phyloP scores from a whole-genome alignment of 2,329 filamentous ascomycete genomes.

The Pseudocercospora crystallina region DNA sequence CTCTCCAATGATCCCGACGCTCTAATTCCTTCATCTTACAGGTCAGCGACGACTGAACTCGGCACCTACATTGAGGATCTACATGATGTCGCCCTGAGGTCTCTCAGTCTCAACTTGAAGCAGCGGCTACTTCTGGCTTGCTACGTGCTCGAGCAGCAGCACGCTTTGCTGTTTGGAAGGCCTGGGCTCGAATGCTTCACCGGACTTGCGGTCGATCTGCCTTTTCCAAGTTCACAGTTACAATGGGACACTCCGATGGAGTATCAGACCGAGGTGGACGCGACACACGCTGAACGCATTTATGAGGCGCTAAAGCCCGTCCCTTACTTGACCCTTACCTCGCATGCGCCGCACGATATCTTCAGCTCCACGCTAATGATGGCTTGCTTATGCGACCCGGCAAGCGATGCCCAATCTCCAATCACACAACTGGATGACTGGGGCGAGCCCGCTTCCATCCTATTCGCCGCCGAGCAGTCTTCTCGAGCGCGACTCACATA shows the following conservation, averaged over 20 bases:
- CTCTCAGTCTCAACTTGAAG: conserved; percentile 3
- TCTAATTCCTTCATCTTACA: neutral
- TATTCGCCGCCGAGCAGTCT: conserved; percentile 19
- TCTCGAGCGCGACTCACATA: conserved; percentile 27
- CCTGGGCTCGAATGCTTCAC: conserved; percentile 10
- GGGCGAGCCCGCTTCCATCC: conserved; percentile 9
- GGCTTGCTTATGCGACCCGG: conserved; percentile 22
- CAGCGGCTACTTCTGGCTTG: conserved; percentile 42
- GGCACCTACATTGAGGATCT: too few species aligned
- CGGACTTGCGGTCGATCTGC: conserved; percentile 34
- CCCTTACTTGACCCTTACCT: conserved; percentile 4
- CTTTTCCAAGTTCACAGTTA: conserved; percentile 36
- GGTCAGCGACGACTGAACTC: neutral
- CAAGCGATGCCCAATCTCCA: conserved; percentile 4
- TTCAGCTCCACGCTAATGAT: conserved; percentile 43
- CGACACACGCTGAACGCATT: conserved; percentile 12
- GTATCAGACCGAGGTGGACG: neutral
- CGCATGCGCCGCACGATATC: conserved; percentile 14
- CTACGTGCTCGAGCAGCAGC: conserved; percentile 44
- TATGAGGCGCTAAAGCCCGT: conserved; percentile 17
- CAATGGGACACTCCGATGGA: conserved; percentile 38
- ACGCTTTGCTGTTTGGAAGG: conserved; percentile 32
- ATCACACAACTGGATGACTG: conserved; percentile 4
- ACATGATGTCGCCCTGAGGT: too few species aligned
- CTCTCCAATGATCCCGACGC: conserved; percentile 12